Base-by-base conservation (phyloP, 2,329 filamentous ascomycete genomes). In the Aspergillus costaricaensis region DNA sequence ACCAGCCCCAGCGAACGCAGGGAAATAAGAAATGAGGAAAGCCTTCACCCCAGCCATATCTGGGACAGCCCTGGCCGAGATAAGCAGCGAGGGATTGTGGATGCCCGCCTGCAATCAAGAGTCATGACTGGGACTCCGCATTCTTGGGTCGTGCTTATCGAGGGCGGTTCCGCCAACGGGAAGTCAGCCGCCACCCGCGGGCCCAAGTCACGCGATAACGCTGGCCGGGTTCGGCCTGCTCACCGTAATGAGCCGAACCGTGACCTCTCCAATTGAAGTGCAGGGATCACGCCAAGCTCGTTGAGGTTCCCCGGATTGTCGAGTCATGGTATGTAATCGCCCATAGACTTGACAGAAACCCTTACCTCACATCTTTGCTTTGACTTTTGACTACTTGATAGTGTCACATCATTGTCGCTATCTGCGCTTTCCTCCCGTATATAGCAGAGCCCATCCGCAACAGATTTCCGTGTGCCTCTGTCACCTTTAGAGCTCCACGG, bases 401-500 rank as follows among this genome's bases (percentile, higher is more conserved):
- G 10, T 30, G 27, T 5, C 10, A 30, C 9, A 36, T 36, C 41
- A 19, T 44, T 43, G 39, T 19, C 39, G 39, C 32, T 36, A 36
- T 36, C 32, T 36, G 32, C 10, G 32, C 32, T 36, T 14, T 32
- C 30, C 32, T 36, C 10, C 5, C 10, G 12, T 14, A 36, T 36
- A 23, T 39, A 25, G 15, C 17, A 53, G n/a, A n/a, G 17, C 19
- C 5, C 19, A 8, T 10, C 9, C 27, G 21, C 32, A 39, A 8
- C 27, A 52, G 39, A 2, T 17, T 56, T 25, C n/a, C 15, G 32
- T 36, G 38, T 44, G 44, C 9, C 57, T 15, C 12, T 36, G 8
- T 53, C n/a, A 38, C 60, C 19, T 54, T 39, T 68, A 61, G 9
- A 66, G 61, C 5, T 64, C 68, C 9, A 69, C 68, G 3, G 63